Evolutionary conservation across 2,329 filamentous ascomycete genomes (phyloP).

Genomic region (Penicillium hordei): DNA sequence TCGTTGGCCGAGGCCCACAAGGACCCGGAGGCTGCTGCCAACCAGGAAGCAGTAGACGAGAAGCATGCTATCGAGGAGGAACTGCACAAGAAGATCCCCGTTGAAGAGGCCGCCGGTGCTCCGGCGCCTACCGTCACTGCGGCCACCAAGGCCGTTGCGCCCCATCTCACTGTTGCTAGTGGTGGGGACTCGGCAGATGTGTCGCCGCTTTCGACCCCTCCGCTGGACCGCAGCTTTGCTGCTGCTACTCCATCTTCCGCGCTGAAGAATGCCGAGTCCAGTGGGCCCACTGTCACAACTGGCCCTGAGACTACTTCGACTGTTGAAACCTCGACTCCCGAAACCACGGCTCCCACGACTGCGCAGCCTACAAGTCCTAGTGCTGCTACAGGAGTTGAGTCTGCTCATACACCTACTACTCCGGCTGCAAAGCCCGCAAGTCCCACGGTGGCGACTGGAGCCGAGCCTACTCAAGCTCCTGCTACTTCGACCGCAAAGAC

Average conservation of each 20-base stretch:
- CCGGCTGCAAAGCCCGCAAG: conserved; percentile 19
- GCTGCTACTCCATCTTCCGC: conserved; percentile 14
- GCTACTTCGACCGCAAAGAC: conserved; percentile 24
- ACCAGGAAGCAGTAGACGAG: conserved; percentile 67
- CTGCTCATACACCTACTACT: conserved; percentile 21
- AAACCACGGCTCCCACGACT: not conserved
- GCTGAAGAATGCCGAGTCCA: conserved; percentile 6
- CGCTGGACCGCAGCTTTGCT: conserved; percentile 18
- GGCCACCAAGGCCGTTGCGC: conserved; percentile 40
- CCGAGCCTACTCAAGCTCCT: conserved; percentile 21
- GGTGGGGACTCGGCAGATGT: conserved; percentile 27
- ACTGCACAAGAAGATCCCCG: conserved; percentile 56
- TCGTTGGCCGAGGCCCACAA: conserved; percentile 54
- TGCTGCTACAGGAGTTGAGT: conserved; percentile 27
- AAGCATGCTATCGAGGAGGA: conserved; percentile 75
- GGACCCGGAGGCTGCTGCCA: conserved; percentile 69
- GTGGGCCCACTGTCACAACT: conserved; percentile 20
- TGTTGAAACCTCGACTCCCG: conserved; percentile 19
- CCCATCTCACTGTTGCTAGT: conserved; percentile 24
- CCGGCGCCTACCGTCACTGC: conserved; percentile 45
- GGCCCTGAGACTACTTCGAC: conserved; percentile 17
- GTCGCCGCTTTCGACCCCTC: conserved; percentile 28
- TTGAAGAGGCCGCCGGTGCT: conserved; percentile 38
- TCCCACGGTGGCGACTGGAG: conserved; percentile 27
- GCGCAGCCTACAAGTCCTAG: conserved; percentile 19